Evolutionary conservation across 1,139 yeast genomes (phyloP).

Genomic region (Taphrina flavorubra): DNA sequence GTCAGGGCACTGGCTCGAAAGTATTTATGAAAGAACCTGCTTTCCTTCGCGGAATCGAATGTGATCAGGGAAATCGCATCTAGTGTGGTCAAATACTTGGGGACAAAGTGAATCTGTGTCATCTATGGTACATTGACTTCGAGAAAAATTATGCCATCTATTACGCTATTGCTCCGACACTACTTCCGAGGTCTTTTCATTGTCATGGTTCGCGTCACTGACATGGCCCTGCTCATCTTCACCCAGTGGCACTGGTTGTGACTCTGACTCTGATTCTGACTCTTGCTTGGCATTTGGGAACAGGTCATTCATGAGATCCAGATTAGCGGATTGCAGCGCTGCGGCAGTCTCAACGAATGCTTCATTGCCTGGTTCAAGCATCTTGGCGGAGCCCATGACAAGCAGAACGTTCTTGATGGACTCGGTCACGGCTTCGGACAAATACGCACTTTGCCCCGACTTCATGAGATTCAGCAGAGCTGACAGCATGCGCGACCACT

Average conservation of each 20-base stretch:
- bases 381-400: slow-evolving; percentile 51
- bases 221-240: background rate
- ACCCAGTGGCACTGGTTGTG: background rate
- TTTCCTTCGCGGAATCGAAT: background rate
- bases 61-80: too few species aligned
- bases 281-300: background rate
- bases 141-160: slow-evolving; percentile 3
- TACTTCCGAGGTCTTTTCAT: slow-evolving; percentile 4
- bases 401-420: slow-evolving; percentile 64
- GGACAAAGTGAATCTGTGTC: background rate
- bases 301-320: slow-evolving; percentile 17
- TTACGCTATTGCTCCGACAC: slow-evolving; percentile 3
- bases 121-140: slow-evolving; percentile 1
- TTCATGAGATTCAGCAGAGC: slow-evolving; percentile 58
- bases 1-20: slow-evolving; percentile 76
- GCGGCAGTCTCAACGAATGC: background rate
- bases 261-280: background rate
- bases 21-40: slow-evolving; percentile 58
- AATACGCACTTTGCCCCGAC: slow-evolving; percentile 48
- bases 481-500: slow-evolving; percentile 59
- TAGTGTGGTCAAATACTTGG: too few species aligned
- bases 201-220: background rate
- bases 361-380: slow-evolving; percentile 37
- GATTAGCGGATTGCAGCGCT: slow-evolving; percentile 6
- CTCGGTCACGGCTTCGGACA: slow-evolving; percentile 64